Evolutionary conservation across 225 moss, liverwort and hornwort species (phyloP).

Genomic region (Pleurozium schreberi): DNA sequence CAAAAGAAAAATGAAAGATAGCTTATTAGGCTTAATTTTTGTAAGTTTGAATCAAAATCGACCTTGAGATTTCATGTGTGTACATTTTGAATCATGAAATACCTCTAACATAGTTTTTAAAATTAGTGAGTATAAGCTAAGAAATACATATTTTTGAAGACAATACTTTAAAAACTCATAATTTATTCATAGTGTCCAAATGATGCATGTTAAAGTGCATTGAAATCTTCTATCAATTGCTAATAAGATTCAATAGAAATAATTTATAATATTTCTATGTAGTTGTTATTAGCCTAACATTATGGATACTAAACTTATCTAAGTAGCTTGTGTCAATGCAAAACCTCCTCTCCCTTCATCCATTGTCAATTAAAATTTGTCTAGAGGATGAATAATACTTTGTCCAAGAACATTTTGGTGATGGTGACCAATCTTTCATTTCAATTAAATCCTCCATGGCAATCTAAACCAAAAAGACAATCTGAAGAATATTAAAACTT

Average conservation of each 20-base stretch:
- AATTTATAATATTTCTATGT: not conserved
- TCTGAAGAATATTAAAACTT: not conserved
- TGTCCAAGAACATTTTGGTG: not conserved
- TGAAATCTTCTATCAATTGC: not conserved
- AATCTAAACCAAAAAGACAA: not conserved
- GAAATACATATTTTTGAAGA: not conserved
- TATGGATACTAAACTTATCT: too few species aligned
- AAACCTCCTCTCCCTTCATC: too few species aligned
- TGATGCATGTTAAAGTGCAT: not conserved
- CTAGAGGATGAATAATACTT: not conserved
- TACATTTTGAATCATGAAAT: not conserved
- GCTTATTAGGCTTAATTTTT: not conserved
- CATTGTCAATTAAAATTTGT: not conserved
- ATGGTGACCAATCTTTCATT: not conserved
- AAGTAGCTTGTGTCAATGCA: too few species aligned
- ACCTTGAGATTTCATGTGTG: not conserved
- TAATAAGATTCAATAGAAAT: not conserved
- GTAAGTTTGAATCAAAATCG: not conserved
- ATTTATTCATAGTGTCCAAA: not conserved
- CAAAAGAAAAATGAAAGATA: not conserved
- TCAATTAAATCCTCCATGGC: too few species aligned
- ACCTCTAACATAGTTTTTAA: not conserved
- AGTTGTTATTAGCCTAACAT: too few species aligned
- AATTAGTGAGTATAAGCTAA: fast-evolving
- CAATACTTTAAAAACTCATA: not conserved